Evolutionary conservation across 2,329 filamentous ascomycete species (phyloP).

Genomic region (Rutstroemia sp.): DNA sequence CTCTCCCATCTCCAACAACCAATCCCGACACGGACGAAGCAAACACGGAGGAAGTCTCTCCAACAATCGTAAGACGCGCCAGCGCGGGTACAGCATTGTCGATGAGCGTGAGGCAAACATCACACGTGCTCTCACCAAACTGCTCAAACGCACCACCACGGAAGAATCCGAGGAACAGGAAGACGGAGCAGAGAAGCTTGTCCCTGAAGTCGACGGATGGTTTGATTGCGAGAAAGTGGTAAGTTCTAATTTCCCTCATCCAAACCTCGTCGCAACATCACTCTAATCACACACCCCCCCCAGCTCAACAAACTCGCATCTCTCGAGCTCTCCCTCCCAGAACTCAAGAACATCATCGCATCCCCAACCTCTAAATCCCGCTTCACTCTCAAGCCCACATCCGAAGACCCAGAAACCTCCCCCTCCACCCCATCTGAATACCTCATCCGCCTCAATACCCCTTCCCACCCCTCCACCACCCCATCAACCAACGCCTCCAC

Average conservation of each 20-base stretch:
- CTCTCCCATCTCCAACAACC: slow-evolving; percentile 26
- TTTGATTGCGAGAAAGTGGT: slow-evolving; percentile 35
- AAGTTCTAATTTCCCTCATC: slow-evolving; percentile 12
- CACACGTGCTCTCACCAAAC: slow-evolving; percentile 36
- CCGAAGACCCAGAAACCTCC: slow-evolving; percentile 13
- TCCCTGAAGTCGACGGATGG: slow-evolving; percentile 36
- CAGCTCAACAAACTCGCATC: slow-evolving; percentile 14
- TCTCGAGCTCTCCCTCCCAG: slow-evolving; percentile 31
- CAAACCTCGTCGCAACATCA: slow-evolving; percentile 24
- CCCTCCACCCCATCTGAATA: slow-evolving; percentile 24
- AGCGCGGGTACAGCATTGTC: slow-evolving; percentile 35
- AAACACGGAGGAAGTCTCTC: slow-evolving; percentile 26
- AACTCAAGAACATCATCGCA: slow-evolving; percentile 31
- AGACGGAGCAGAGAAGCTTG: slow-evolving; percentile 31
- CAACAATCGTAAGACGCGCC: slow-evolving; percentile 29
- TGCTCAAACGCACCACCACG: slow-evolving; percentile 34
- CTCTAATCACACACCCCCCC: slow-evolving; percentile 5
- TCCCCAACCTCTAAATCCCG: slow-evolving; percentile 32
- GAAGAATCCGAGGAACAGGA: slow-evolving; percentile 32
- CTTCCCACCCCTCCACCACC: slow-evolving; percentile 11
- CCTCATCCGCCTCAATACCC: slow-evolving; percentile 31
- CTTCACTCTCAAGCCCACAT: slow-evolving; percentile 30
- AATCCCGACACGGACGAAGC: slow-evolving; percentile 27
- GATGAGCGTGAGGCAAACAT: slow-evolving; percentile 35
- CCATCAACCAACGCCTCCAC: slow-evolving; percentile 13